phyloP scores from a whole-genome alignment of 2,329 filamentous ascomycete genomes.

The Coleophoma cylindrospora region DNA sequence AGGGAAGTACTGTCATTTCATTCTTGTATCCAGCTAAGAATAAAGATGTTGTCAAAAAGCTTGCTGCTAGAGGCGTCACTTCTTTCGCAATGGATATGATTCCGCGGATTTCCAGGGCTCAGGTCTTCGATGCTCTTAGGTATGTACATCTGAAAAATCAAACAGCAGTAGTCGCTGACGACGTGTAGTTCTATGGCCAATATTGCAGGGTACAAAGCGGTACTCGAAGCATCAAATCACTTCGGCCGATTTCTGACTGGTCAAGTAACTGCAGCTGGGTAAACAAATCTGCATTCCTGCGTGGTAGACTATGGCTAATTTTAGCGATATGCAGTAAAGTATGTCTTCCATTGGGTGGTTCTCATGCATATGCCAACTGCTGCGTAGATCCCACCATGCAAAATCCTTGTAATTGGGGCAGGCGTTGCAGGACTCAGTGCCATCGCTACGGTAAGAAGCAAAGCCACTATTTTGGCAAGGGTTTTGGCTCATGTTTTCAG shows the following conservation, averaged over 20 bases:
- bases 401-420: conserved; percentile 84
- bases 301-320: not conserved
- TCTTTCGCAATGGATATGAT: conserved; percentile 92
- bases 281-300: conserved; percentile 16
- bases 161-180: conserved; percentile 2
- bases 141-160: conserved; percentile 5
- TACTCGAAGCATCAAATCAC: conserved; percentile 82
- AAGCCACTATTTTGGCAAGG: not conserved
- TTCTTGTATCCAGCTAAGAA: conserved; percentile 83
- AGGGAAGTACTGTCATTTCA: conserved; percentile 72
- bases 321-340: not conserved
- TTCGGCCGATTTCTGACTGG: conserved; percentile 87
- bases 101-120: conserved; percentile 81
- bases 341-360: not conserved
- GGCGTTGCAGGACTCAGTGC: conserved; percentile 86
- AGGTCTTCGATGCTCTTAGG: conserved; percentile 77
- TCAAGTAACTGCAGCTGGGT: conserved; percentile 82
- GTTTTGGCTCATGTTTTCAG: conserved; percentile 23
- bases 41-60: conserved; percentile 65
- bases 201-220: conserved; percentile 89
- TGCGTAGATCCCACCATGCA: conserved; percentile 74
- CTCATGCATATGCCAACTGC: conserved; percentile 18
- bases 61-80: conserved; percentile 67
- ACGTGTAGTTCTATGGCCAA: conserved; percentile 78
- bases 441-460: conserved; percentile 61